Base-by-base conservation (phyloP, 495 filamentous ascomycete genomes). In the Polyplosphaeria fusca region DNA sequence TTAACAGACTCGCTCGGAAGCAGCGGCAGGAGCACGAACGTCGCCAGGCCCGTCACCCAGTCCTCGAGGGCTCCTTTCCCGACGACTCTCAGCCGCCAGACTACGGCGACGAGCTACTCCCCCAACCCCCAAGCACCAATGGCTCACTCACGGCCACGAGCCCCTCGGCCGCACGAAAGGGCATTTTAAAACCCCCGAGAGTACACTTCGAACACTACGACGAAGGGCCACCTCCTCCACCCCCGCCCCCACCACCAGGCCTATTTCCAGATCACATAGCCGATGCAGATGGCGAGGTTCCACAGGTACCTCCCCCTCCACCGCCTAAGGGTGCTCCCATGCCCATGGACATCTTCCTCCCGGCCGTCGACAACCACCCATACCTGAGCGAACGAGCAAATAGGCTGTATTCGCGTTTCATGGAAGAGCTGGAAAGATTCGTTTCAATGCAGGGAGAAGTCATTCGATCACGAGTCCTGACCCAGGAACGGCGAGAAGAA, bases 401-500 rank as follows among this genome's bases (percentile, higher is more conserved):
- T 7, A 49, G 20, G 9, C 19, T 63, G 5, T 63, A 63, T 47
- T 27, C 30, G 38, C 47, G 45, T 18, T 59, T 63, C 49, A 58
- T 63, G 54, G 49, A 63, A 11, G 55, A 58, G n/a, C 18, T 63
- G 19, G 48, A 41, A 0, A 45, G 50, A 11, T 63, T 63, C 40
- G 60, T 58, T 2, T 5, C 30, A 18, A 24, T 54, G n/a, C 60
- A 63, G 22, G 55, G 32, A 5, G 19, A 55, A 11, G 50, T 63
- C 2, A 42, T 53, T 11, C 27, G 37, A n/a, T 14, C 25, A 12
- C 23, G 60, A 11, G 37, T 59, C 4, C 32, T 49, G 23, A 55
- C 51, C 5, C 60, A 63, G 51, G 48, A 63, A 25, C 44, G 46
- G 19, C n/a, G 60, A 18, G 28, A 14, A 11, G 25, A 28, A 14